Conservation (phyloP, 208 protist genomes). For the Endotrypanum monterogeii region DNA sequence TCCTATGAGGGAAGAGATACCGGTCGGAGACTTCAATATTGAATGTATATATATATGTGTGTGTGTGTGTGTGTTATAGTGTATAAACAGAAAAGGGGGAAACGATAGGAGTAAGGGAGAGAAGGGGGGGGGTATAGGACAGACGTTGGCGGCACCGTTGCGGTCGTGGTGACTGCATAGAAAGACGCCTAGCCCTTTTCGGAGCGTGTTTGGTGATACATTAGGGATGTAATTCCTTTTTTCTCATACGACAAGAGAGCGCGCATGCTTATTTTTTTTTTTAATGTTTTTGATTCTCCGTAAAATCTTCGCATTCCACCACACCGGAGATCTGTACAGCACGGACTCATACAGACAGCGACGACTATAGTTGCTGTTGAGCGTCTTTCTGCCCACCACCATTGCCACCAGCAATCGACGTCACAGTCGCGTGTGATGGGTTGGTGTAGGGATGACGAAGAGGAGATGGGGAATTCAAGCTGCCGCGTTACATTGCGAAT, state of each 20-base stretch:
- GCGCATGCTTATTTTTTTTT: background rate
- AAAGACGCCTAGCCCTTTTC: background rate
- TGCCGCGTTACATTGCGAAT: no score
- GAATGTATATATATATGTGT: background rate
- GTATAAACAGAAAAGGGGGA: background rate
- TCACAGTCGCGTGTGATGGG: no score
- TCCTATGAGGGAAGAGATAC: constrained; percentile 6
- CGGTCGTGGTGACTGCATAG: background rate
- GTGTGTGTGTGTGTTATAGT: background rate
- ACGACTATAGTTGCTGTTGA: no score
- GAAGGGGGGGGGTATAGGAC: no score
- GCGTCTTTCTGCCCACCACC: no score
- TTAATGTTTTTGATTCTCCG: background rate
- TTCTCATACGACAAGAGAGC: background rate
- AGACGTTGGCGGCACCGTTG: background rate
- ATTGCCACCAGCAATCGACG: no score
- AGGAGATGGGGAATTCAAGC: no score
- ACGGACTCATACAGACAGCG: background rate
- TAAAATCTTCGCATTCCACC: background rate
- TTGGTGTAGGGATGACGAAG: no score
- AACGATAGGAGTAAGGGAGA: constrained; percentile 3
- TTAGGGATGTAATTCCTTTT: no score
- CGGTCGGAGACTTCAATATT: constrained; percentile 7
- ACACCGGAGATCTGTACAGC: background rate
- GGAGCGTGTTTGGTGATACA: background rate